Evolutionary conservation across 108 stramenopile genomes (phyloP).

Genomic region (Mediolabrus comicus): DNA sequence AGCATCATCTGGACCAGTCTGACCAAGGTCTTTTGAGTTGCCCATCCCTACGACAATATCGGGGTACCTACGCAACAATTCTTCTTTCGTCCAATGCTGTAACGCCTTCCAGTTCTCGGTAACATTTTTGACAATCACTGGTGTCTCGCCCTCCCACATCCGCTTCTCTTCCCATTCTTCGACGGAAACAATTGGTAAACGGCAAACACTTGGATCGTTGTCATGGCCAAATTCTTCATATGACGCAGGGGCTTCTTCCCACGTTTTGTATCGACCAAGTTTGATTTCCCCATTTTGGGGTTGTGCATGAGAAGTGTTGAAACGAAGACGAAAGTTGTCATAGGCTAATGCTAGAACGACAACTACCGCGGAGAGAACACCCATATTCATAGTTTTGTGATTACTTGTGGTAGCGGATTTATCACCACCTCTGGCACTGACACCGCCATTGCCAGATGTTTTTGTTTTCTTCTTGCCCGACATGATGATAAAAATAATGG

Average conservation of each 20-base stretch:
- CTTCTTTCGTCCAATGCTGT: constrained; percentile 46
- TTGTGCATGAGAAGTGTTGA: neutral
- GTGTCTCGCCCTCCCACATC: constrained; percentile 40
- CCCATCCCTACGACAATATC: constrained; percentile 43
- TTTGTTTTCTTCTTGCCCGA: neutral
- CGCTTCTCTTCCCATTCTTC: constrained; percentile 36
- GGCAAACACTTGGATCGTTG: constrained; percentile 33
- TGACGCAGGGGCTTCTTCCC: constrained; percentile 36
- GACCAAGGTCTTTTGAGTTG: constrained; percentile 27
- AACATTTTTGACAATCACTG: constrained; percentile 39
- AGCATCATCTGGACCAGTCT: constrained; percentile 44
- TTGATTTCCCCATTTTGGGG: neutral
- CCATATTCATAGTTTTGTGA: neutral
- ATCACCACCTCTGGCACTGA: no score
- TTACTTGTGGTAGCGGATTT: neutral
- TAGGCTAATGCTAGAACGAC: neutral
- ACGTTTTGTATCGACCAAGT: neutral
- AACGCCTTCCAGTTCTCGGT: constrained; percentile 41
- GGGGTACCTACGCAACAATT: constrained; percentile 34
- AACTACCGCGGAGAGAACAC: neutral
- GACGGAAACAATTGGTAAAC: constrained; percentile 19
- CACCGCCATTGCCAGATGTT: no score
- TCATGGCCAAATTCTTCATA: constrained; percentile 40
- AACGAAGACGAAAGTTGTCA: neutral
- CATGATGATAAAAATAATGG: no score